Conservation (phyloP, 306 rosid species). For the Quercus berberidifolia region DNA sequence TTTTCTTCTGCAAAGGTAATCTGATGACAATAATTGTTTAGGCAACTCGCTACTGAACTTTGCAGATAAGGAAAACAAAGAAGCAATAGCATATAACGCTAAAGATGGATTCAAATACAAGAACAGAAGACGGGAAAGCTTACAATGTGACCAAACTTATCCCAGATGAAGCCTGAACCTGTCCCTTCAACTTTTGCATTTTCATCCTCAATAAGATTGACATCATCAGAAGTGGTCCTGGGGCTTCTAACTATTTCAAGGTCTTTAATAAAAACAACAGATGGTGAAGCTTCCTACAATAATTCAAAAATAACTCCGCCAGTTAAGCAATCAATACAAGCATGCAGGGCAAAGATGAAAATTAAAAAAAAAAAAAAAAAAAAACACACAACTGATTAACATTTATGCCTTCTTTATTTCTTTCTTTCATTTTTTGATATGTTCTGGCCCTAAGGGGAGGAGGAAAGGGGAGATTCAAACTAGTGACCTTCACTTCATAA, state of each 20-base stretch:
- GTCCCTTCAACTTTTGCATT: conserved; percentile 82
- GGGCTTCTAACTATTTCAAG: conserved; percentile 64
- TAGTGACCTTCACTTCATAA: too few relatives aligned
- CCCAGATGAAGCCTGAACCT: conserved; percentile 98
- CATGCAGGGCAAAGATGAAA: neutral
- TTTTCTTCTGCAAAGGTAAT: neutral
- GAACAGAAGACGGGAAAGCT: conserved; percentile 16
- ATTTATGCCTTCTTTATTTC: too few relatives aligned
- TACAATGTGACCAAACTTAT: conserved; percentile 91
- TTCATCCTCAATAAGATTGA: conserved; percentile 44
- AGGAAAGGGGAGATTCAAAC: too few relatives aligned
- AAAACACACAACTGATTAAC: too few relatives aligned
- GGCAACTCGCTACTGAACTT: neutral
- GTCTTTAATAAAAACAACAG: conserved; percentile 81
- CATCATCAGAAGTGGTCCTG: conserved; percentile 33
- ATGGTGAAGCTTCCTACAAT: conserved; percentile 71
- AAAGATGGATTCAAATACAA: neutral
- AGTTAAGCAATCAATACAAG: neutral
- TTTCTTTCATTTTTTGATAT: too few relatives aligned
- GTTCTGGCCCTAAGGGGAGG: too few relatives aligned
- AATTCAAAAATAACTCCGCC: neutral
- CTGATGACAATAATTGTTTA: neutral
- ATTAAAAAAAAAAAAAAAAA: neutral
- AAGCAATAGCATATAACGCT: neutral
- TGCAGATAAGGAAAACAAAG: neutral